Conservation (phyloP, 768 basidiomycete species). For the Boletus bicolor region DNA sequence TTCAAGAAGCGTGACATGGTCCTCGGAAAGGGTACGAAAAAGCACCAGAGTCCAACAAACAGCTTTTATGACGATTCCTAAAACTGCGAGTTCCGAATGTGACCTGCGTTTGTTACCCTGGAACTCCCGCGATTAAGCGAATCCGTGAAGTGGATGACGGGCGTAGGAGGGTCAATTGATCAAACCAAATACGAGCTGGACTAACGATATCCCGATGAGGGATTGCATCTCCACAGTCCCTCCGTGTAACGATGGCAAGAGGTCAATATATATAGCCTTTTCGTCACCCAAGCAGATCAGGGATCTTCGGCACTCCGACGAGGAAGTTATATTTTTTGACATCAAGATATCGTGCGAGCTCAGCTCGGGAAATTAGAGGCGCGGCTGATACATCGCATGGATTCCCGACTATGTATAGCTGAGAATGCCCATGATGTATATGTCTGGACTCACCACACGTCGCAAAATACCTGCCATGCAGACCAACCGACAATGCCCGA, state of each 20-base stretch:
- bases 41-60: not conserved
- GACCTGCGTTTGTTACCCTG: not conserved
- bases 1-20: conserved; percentile 36
- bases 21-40: not conserved
- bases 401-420: not conserved
- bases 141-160: not conserved
- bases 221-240: not conserved
- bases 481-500: conserved; percentile 6
- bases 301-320: not conserved
- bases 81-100: conserved; percentile 3
- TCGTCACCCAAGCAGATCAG: not conserved
- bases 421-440: not conserved
- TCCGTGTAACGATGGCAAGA: not conserved
- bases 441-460: conserved; percentile 1
- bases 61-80: conserved; percentile 16
- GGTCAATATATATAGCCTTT: not conserved
- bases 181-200: not conserved
- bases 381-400: not conserved
- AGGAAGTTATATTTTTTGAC: not conserved
- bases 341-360: not conserved
- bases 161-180: not conserved
- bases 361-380: not conserved
- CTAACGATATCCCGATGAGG: conserved; percentile 1
- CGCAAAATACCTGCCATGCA: not conserved
- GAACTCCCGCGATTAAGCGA: not conserved